A percentile compares a stretch with the other conserved stretches of the same genome.
Conservation (phyloP, 139 green algal species). For the Auxenochlorella protothecoides region DNA sequence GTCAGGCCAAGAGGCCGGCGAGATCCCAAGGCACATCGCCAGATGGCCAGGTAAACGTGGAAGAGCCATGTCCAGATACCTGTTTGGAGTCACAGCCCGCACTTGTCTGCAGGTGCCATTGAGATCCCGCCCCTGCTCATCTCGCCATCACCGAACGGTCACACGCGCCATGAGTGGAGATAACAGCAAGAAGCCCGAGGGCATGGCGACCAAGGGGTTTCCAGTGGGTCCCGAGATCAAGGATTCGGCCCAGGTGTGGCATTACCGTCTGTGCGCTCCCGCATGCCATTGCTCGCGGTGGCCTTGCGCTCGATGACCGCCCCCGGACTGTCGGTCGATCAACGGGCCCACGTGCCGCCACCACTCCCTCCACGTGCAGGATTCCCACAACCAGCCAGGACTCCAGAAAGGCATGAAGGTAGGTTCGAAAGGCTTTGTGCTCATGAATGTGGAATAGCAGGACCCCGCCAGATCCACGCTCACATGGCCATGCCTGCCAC, state of each 20-base stretch:
- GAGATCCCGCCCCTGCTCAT: no score
- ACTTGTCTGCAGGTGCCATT: no score
- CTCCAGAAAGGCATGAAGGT: slow-evolving; percentile 18
- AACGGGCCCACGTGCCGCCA: background rate
- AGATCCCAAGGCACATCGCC: no score
- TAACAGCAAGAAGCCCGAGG: slow-evolving; percentile 4
- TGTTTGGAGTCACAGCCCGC: no score
- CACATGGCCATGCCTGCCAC: no score
- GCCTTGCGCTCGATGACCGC: background rate
- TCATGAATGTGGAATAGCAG: background rate
- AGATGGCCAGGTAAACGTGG: no score
- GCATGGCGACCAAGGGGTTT: slow-evolving; percentile 19
- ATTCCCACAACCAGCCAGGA: slow-evolving; percentile 12
- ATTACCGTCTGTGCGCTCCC: background rate
- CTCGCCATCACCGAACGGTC: no score
- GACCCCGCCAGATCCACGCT: background rate
- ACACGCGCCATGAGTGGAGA: no score
- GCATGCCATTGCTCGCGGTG: background rate
- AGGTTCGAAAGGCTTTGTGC: slow-evolving; percentile 2
- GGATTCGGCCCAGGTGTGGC: slow-evolving; percentile 8
- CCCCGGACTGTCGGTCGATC: background rate
- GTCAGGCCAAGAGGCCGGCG: no score
- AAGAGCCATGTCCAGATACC: no score
- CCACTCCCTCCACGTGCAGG: background rate
- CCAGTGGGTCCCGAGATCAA: slow-evolving; percentile 19